Conservation (phyloP, 1,284 basidiomycete genomes). For the Ustilago lituana region DNA sequence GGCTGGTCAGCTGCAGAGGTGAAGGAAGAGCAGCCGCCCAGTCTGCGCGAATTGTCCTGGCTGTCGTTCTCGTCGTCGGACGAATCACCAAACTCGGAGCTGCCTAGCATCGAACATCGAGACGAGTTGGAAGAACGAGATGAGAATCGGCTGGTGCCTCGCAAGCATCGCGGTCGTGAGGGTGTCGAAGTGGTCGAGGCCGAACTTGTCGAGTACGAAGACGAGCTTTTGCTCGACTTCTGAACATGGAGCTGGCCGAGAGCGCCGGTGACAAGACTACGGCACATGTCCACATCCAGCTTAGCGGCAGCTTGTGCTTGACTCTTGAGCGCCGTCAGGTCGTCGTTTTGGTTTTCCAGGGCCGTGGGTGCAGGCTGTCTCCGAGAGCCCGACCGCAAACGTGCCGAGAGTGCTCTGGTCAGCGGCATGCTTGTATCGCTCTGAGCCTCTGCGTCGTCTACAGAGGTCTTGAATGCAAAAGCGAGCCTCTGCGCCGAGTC, state of each 20-base stretch:
- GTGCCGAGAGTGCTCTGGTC: constrained; percentile 37
- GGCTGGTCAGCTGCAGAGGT: constrained; percentile 12
- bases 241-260: constrained; percentile 29
- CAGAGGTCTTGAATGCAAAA: not conserved
- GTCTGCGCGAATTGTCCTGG: constrained; percentile 12
- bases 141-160: constrained; percentile 22
- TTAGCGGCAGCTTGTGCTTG: constrained; percentile 14
- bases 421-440: constrained; percentile 27
- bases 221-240: constrained; percentile 15
- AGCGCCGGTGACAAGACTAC: constrained; percentile 24
- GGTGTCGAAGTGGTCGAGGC: constrained; percentile 18
- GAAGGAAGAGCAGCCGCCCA: constrained; percentile 50
- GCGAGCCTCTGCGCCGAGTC: no score
- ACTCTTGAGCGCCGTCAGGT: constrained; percentile 23
- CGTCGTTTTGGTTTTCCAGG: constrained; percentile 7
- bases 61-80: constrained; percentile 47
- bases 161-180: constrained; percentile 18
- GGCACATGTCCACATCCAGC: not conserved
- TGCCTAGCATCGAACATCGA: constrained; percentile 40
- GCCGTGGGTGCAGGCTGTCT: constrained; percentile 9
- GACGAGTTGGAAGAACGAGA: constrained; percentile 31
- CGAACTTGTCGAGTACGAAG: constrained; percentile 10
- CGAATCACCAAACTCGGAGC: constrained; percentile 43
- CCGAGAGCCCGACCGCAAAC: constrained; percentile 23
- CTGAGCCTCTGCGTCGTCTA: not conserved